These are phyloP conservation scores for Aspergillus felis DNA, from an alignment of 2,329 filamentous ascomycete genomes.

Conservation along the genomic window DNA sequence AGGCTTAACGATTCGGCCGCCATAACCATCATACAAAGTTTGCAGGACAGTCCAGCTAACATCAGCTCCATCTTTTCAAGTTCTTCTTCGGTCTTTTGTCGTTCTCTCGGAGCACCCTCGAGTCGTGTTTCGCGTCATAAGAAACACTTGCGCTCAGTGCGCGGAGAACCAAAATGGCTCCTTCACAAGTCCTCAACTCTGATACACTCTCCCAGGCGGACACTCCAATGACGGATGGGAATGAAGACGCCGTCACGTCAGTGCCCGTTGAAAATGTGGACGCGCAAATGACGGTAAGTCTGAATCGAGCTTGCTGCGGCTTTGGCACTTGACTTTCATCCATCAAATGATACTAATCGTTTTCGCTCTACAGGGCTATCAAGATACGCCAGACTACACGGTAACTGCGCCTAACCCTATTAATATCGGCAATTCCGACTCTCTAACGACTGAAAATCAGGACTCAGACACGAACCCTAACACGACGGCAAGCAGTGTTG, in stretches of 20 bases:
- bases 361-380: slow-evolving; percentile 38
- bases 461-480: slow-evolving; percentile 65
- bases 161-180: slow-evolving; percentile 37
- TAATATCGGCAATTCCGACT: neutral
- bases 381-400: slow-evolving; percentile 62
- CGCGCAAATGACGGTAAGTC: slow-evolving; percentile 39
- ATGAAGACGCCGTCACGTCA: slow-evolving; percentile 32
- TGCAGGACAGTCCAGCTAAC: neutral
- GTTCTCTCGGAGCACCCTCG: neutral
- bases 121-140: neutral
- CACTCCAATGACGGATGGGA: slow-evolving; percentile 45
- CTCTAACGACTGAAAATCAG: slow-evolving; percentile 27
- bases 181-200: slow-evolving; percentile 33
- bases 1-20: neutral
- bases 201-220: slow-evolving; percentile 43
- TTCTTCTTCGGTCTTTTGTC: neutral
- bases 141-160: slow-evolving; percentile 22
- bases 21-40: neutral
- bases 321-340: neutral
- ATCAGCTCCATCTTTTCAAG: neutral
- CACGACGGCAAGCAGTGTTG: slow-evolving; percentile 76
- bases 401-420: slow-evolving; percentile 30
- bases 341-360: slow-evolving; percentile 10
- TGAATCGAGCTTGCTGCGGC: neutral
- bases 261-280: slow-evolving; percentile 35